phyloP scores from a whole-genome alignment of 164 flowering plant species.

The Stephania cephalantha region DNA sequence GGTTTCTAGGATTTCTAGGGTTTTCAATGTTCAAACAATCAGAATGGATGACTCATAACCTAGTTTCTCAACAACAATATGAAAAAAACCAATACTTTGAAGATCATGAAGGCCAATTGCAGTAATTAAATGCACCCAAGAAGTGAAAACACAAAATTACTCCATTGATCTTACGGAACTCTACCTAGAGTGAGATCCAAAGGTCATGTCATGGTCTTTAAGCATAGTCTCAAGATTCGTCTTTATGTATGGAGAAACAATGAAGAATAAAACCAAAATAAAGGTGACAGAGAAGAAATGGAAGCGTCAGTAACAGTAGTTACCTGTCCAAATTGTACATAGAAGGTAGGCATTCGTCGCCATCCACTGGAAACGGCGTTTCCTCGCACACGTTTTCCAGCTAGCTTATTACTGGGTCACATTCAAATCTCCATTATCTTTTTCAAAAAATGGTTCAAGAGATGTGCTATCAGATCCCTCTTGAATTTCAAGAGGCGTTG shows the following conservation, averaged over 20 bases:
- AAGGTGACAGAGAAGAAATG: not conserved
- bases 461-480: constrained; percentile 88
- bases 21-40: too few species aligned
- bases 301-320: not conserved
- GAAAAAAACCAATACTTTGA: too few species aligned
- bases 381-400: constrained; percentile 24
- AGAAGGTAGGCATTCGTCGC: constrained; percentile 77
- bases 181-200: not conserved
- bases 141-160: not conserved
- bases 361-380: constrained; percentile 39
- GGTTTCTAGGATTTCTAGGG: too few species aligned
- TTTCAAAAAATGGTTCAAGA: constrained; percentile 56
- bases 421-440: constrained; percentile 27
- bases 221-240: not conserved
- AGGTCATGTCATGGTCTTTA: not conserved
- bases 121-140: too few species aligned
- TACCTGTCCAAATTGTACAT: constrained; percentile 98
- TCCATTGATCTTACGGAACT: not conserved
- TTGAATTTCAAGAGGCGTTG: constrained; percentile 85
- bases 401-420: constrained; percentile 18
- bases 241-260: not conserved
- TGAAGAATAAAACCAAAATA: not conserved
- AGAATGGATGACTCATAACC: too few species aligned
- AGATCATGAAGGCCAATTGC: too few species aligned
- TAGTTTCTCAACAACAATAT: too few species aligned